These are phyloP conservation scores for Camelina neglecta DNA, from an alignment of 345 rosid genomes.

Conservation along the genomic window DNA sequence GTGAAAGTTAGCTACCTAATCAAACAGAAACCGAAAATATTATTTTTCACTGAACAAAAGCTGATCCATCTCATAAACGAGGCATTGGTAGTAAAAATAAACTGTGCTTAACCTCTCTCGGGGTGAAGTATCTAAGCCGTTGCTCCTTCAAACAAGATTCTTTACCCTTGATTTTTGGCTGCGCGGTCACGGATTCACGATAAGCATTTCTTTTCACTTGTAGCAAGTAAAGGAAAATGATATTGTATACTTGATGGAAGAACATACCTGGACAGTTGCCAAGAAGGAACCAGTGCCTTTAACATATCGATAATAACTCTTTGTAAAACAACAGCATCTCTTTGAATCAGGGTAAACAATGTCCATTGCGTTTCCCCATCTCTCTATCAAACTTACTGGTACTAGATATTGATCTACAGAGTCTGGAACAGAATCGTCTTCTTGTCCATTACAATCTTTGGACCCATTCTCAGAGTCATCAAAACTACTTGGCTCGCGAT, in stretches of 20 bases:
- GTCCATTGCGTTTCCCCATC: constrained; percentile 97
- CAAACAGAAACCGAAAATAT: constrained; percentile 7
- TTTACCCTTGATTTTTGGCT: constrained; percentile 70
- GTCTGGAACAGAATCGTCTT: constrained; percentile 35
- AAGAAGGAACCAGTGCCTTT: constrained; percentile 95
- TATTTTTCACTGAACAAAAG: constrained; percentile 1
- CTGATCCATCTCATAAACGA: not conserved
- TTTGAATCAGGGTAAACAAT: constrained; percentile 91
- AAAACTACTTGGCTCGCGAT: constrained; percentile 38
- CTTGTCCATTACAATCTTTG: constrained; percentile 46
- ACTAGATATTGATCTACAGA: constrained; percentile 62
- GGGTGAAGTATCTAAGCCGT: constrained; percentile 88
- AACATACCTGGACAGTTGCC: constrained; percentile 75
- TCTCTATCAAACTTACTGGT: constrained; percentile 74
- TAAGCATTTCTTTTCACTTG: constrained; percentile 8
- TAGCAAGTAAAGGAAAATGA: not conserved
- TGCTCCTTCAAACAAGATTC: constrained; percentile 66
- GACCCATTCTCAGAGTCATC: constrained; percentile 35
- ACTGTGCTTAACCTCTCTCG: constrained; percentile 65
- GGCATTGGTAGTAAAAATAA: constrained; percentile 5
- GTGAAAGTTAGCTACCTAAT: constrained; percentile 90
- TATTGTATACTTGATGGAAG: constrained; percentile 3
- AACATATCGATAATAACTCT: constrained; percentile 90
- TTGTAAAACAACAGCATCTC: constrained; percentile 94
- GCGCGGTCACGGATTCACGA: constrained; percentile 40